Percentiles rank a stretch among this genome's conserved stretches.
Evolutionary conservation across 257 asterid genomes (phyloP).

Genomic region (Striga asiatica): DNA sequence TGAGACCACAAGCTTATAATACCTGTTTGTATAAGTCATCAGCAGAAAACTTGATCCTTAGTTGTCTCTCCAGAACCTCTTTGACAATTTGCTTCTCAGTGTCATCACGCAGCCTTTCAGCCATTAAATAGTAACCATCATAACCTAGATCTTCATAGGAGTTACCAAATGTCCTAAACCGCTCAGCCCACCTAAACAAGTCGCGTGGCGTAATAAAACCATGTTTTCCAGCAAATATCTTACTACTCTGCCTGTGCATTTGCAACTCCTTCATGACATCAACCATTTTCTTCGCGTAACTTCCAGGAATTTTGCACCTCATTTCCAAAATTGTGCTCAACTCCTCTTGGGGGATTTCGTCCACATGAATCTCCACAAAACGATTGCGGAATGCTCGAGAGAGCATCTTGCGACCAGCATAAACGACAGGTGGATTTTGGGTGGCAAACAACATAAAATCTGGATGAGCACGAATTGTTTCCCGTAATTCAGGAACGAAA

Average conservation of each 20-base stretch:
- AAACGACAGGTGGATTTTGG: constrained; percentile 87
- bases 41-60: constrained; percentile 38
- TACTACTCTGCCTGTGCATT: constrained; percentile 77
- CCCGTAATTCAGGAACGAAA: constrained; percentile 77
- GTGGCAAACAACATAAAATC: constrained; percentile 92
- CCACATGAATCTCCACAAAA: constrained; percentile 96
- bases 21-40: constrained; percentile 66
- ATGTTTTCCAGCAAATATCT: constrained; percentile 92
- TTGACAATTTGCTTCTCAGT: constrained; percentile 60
- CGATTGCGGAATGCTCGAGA: constrained; percentile 99
- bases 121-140: constrained; percentile 84
- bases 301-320: constrained; percentile 55
- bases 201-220: constrained; percentile 97
- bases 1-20: no score
- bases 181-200: constrained; percentile 92
- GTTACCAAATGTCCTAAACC: constrained; percentile 40
- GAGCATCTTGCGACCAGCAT: constrained; percentile 92
- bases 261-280: constrained; percentile 92
- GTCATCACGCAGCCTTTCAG: constrained; percentile 83
- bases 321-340: constrained; percentile 61
- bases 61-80: constrained; percentile 53
- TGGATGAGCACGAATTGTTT: constrained; percentile 74
- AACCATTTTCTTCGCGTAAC: constrained; percentile 71
- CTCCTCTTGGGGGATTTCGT: constrained; percentile 89
- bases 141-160: constrained; percentile 70